These are phyloP conservation scores for Lactarius psammicola DNA, from an alignment of 768 basidiomycete genomes.

Conservation along the genomic window DNA sequence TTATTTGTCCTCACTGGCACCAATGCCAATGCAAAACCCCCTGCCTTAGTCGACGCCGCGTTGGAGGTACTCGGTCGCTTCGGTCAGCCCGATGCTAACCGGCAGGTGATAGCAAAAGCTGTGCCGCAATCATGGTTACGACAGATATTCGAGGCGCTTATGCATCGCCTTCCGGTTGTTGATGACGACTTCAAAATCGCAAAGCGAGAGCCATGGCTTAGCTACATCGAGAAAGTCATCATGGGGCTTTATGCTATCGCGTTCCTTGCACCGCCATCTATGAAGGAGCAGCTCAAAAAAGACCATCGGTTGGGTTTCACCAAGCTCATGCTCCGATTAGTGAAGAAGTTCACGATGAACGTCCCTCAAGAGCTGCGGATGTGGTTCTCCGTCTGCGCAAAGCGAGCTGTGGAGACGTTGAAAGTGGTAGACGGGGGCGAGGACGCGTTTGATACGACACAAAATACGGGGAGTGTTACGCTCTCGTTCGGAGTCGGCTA, in stretches of 20 bases:
- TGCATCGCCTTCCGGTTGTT: conserved; percentile 80
- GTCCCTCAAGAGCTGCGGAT: conserved; percentile 51
- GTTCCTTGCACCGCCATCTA: conserved; percentile 72
- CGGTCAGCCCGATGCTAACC: conserved; percentile 73
- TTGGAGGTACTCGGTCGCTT: conserved; percentile 83
- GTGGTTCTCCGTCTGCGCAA: conserved; percentile 53
- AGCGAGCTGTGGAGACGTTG: conserved; percentile 72
- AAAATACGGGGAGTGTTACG: conserved; percentile 52
- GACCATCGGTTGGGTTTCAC: conserved; percentile 68
- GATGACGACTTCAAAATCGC: conserved; percentile 72
- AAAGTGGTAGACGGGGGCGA: conserved; percentile 75
- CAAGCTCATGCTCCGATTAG: conserved; percentile 65
- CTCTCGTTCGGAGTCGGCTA: conserved; percentile 86
- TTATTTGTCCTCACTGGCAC: conserved; percentile 54
- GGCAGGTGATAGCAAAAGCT: conserved; percentile 62
- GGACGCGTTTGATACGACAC: conserved; percentile 70
- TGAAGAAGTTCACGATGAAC: conserved; percentile 58
- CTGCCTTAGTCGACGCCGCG: conserved; percentile 67
- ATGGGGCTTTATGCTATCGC: conserved; percentile 85
- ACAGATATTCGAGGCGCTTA: conserved; percentile 62
- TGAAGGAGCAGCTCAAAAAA: conserved; percentile 69
- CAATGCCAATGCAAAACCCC: conserved; percentile 48
- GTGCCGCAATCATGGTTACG: conserved; percentile 59
- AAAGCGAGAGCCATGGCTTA: conserved; percentile 65
- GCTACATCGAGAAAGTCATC: conserved; percentile 73